These are phyloP conservation scores for Nakazawaea pomicola DNA, from an alignment of 805 yeast genomes.

Conservation along the genomic window DNA sequence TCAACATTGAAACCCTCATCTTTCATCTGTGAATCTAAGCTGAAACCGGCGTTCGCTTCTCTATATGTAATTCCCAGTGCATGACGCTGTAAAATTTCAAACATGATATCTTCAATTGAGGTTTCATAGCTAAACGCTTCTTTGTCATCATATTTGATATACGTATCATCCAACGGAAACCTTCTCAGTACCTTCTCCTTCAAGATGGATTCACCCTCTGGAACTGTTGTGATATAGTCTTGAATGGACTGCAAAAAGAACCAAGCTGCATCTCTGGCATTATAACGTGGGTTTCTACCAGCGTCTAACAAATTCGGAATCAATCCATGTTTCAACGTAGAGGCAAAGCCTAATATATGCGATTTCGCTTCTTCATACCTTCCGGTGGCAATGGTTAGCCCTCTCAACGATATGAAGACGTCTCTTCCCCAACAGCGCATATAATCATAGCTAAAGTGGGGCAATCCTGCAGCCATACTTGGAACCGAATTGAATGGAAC, in stretches of 20 bases:
- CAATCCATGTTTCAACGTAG: constrained; percentile 89
- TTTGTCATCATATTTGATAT: constrained; percentile 61
- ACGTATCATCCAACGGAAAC: constrained; percentile 78
- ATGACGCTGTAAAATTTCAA: constrained; percentile 81
- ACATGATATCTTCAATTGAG: constrained; percentile 70
- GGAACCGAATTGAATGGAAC: constrained; percentile 59
- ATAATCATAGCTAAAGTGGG: constrained; percentile 85
- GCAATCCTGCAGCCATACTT: constrained; percentile 92
- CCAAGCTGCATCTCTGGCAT: constrained; percentile 98
- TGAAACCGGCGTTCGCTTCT: constrained; percentile 93
- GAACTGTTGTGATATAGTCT: constrained; percentile 66
- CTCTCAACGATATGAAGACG: constrained; percentile 83
- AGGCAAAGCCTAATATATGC: constrained; percentile 84
- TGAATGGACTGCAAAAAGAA: constrained; percentile 86
- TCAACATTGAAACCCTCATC: constrained; percentile 88
- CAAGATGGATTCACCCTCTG: constrained; percentile 63
- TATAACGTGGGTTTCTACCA: constrained; percentile 89
- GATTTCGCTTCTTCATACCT: constrained; percentile 72
- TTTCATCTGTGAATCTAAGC: constrained; percentile 85
- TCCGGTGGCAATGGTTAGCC: constrained; percentile 72
- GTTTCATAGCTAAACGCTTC: constrained; percentile 71
- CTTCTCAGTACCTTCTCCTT: constrained; percentile 73
- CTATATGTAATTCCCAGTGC: constrained; percentile 84
- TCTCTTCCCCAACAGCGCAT: constrained; percentile 99
- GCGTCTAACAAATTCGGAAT: constrained; percentile 92